Evolutionary conservation across 208 protist species (phyloP), one percentile per base, ranked within the genome.

Genomic region (Trypanosoma rangeli): DNA sequence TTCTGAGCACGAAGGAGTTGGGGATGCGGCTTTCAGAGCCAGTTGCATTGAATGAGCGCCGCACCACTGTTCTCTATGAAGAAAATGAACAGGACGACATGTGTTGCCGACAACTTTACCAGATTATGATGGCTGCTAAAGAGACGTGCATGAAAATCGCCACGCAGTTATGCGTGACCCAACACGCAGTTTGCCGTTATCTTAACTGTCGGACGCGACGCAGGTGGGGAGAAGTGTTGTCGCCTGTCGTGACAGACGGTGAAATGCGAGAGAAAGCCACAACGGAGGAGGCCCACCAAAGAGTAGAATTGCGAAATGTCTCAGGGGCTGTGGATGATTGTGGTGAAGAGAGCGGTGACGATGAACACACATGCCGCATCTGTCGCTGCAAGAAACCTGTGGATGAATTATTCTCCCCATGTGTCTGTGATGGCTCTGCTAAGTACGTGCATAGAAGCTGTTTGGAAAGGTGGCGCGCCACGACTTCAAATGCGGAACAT

Each of bases 401-500:
- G 48, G 87, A 89, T 39, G 62, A 68, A 20, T 80, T 95, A 53
- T 83, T 95, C 39, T 67, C 79, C 5, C 90, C 90, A 20, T 95
- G 90, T 50, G 63, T 57, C 22, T 95, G 90, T 64, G 83, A 83
- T 39, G 90, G 90, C 13, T 90, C 85, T 18, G 76, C 92, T 3
- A 85, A 84, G 54, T 95, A 82, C 61, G 81, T 95, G 35, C 90
- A 95, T 74, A 69, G 74, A 57, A 73, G 54, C 33, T 95, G 90
- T 59, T 82, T 95, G 29, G 86, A 93, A 62, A 82, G 70, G 70
- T 95, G 90, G 87, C 81, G 90, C 28, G 39, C 29, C 20, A 73
- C 48, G 37, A 78, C 73, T 18, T 60, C 66, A 9, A 78, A 78
- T 37, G 35, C 39, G 50, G 73, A 78, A 20, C 73, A 78, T 46